Percentiles rank a stretch among this genome's conserved stretches.
These are phyloP conservation scores for Apiotrichum laibachii DNA, from an alignment of 1,284 basidiomycete genomes.

Conservation along the genomic window DNA sequence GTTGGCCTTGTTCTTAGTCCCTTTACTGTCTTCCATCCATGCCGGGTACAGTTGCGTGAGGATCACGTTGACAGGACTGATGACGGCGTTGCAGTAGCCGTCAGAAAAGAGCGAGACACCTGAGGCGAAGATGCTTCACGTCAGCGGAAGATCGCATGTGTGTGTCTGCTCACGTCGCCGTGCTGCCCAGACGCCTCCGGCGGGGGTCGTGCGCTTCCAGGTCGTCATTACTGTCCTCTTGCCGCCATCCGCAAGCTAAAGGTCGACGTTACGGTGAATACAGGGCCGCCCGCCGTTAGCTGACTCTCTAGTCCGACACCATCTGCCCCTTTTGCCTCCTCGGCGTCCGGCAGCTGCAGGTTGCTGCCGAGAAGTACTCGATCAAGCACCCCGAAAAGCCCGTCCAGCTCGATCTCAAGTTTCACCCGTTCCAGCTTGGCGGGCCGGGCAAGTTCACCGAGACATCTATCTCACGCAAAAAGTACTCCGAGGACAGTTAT, in stretches of 20 bases:
- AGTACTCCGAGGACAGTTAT: constrained; percentile 39
- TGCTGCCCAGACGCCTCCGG: no score
- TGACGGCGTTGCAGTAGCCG: no score
- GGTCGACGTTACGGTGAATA: constrained; percentile 32
- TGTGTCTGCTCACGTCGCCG: no score
- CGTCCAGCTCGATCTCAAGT: constrained; percentile 27
- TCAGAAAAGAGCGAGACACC: no score
- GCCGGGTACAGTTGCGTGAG: no score
- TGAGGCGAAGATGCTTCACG: no score
- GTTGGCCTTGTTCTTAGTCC: no score
- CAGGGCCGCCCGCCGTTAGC: neutral
- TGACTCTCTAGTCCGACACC: constrained; percentile 29
- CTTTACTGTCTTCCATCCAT: no score
- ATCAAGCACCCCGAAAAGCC: constrained; percentile 16
- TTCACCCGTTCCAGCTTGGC: constrained; percentile 48
- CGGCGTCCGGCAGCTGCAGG: constrained; percentile 34
- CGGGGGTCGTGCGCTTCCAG: no score
- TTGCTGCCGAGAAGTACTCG: constrained; percentile 19
- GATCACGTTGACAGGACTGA: no score
- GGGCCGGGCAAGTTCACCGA: constrained; percentile 20
- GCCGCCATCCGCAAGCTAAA: constrained; percentile 11
- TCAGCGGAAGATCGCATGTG: no score
- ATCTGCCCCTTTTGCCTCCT: constrained; percentile 43
- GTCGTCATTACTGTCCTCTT: no score
- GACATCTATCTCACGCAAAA: constrained; percentile 26